Percentiles rank a stretch among this genome's conserved stretches.
These are phyloP conservation scores for Rhinocladiella similis DNA, from an alignment of 2,329 filamentous ascomycete genomes.

Conservation along the genomic window DNA sequence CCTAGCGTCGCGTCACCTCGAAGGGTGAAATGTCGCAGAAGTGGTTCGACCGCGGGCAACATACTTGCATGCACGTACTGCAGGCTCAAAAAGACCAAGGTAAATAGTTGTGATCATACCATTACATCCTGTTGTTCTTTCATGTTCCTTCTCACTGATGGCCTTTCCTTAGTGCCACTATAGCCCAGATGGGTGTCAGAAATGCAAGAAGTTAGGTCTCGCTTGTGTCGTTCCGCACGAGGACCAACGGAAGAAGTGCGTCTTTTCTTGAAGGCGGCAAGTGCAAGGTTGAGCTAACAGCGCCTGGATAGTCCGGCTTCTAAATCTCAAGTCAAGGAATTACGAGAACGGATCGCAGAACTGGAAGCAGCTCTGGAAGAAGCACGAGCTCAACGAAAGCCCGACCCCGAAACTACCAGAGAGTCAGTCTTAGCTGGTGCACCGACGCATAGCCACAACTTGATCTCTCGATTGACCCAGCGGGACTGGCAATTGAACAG, in stretches of 20 bases:
- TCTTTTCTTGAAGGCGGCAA: not conserved
- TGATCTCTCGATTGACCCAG: conserved; percentile 5
- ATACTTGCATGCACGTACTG: conserved; percentile 6
- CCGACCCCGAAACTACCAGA: not conserved
- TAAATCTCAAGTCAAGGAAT: conserved; percentile 21
- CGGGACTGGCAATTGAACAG: conserved; percentile 12
- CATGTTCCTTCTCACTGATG: not conserved
- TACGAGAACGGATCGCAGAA: conserved; percentile 17
- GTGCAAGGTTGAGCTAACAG: too few species aligned
- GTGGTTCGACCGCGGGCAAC: not conserved
- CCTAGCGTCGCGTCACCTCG: too few species aligned
- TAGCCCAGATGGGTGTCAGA: conserved; percentile 1
- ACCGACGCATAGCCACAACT: conserved; percentile 1
- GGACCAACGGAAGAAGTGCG: conserved; percentile 10
- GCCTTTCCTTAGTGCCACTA: not conserved
- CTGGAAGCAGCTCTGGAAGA: conserved; percentile 18
- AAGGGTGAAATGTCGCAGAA: not conserved
- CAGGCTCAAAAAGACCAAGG: conserved; percentile 12
- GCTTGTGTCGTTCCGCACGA: conserved; percentile 5
- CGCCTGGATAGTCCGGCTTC: conserved; percentile 11
- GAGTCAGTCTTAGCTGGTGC: not conserved
- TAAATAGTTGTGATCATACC: not conserved
- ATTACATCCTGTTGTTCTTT: not conserved
- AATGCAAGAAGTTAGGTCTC: conserved; percentile 7
- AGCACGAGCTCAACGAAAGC: conserved; percentile 1